Conservation (phyloP, 176 grass and related monocot genomes). For the Triticum turgidum region DNA sequence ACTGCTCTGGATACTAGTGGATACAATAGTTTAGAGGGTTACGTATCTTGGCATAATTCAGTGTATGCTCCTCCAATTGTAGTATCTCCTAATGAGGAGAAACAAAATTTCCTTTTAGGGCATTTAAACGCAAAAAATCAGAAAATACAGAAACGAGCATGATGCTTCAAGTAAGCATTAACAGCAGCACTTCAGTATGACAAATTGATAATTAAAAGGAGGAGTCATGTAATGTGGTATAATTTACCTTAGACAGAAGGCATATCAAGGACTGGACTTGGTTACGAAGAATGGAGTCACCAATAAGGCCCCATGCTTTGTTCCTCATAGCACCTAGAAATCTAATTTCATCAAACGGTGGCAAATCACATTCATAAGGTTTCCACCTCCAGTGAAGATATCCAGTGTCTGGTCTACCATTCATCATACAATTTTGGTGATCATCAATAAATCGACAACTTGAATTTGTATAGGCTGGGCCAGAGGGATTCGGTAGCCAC, state of each 20-base stretch:
- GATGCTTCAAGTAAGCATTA: background rate
- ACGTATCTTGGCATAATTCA: background rate
- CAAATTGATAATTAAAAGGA: background rate
- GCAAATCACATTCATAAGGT: conserved; percentile 66
- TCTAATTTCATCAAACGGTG: conserved; percentile 47
- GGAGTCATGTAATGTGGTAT: background rate
- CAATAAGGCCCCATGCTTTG: conserved; percentile 74
- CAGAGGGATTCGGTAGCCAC: conserved; percentile 64
- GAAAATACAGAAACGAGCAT: background rate
- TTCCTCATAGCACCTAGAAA: conserved; percentile 71
- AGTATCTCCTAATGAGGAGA: background rate
- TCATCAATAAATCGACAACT: conserved; percentile 72
- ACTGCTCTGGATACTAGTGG: background rate
- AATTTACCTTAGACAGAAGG: conserved; percentile 78
- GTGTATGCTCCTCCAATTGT: background rate
- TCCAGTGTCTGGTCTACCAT: conserved; percentile 59
- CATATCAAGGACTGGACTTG: conserved; percentile 84
- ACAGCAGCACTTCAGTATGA: background rate
- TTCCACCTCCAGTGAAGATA: conserved; percentile 84
- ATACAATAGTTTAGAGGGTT: background rate
- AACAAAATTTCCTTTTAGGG: background rate
- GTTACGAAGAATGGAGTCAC: conserved; percentile 89
- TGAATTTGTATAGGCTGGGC: conserved; percentile 76
- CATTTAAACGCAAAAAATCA: background rate
- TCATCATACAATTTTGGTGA: conserved; percentile 80